These are phyloP conservation scores for Acacia acuminata DNA, from an alignment of 306 rosid species.

Conservation along the genomic window DNA sequence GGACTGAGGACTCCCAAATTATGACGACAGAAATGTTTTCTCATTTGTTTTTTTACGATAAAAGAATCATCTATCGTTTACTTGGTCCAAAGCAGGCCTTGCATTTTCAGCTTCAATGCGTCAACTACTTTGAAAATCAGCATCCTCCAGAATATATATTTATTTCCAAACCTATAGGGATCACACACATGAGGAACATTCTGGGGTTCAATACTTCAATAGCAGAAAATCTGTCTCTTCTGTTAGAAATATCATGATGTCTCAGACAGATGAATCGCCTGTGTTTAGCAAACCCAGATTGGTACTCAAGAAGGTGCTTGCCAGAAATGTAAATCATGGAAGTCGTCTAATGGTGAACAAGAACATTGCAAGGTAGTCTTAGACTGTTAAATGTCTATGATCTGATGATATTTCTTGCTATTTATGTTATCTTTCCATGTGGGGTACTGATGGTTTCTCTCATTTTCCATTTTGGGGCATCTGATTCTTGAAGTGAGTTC, in stretches of 20 bases:
- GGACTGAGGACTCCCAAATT: neutral
- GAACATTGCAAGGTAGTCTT: constrained; percentile 61
- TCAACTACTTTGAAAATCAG: neutral
- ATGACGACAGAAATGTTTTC: neutral
- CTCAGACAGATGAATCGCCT: constrained; percentile 40
- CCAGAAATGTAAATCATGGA: constrained; percentile 56
- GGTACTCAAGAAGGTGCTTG: constrained; percentile 57
- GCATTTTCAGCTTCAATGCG: neutral
- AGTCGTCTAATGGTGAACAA: constrained; percentile 58
- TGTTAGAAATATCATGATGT: constrained; percentile 48
- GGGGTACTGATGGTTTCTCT: neutral
- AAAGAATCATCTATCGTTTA: neutral
- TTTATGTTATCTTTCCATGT: neutral
- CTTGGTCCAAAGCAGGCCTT: neutral
- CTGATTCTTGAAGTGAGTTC: constrained; percentile 42
- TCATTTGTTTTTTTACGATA: neutral
- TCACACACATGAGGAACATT: neutral
- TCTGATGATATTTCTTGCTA: neutral
- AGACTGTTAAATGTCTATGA: neutral
- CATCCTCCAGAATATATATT: neutral
- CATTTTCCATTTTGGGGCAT: neutral
- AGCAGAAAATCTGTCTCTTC: neutral
- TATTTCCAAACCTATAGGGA: neutral
- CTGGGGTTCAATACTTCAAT: neutral
- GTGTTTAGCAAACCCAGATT: constrained; percentile 46